Evolutionary conservation across 768 basidiomycete genomes (phyloP).

Genomic region (Rhodotorula toruloides): DNA sequence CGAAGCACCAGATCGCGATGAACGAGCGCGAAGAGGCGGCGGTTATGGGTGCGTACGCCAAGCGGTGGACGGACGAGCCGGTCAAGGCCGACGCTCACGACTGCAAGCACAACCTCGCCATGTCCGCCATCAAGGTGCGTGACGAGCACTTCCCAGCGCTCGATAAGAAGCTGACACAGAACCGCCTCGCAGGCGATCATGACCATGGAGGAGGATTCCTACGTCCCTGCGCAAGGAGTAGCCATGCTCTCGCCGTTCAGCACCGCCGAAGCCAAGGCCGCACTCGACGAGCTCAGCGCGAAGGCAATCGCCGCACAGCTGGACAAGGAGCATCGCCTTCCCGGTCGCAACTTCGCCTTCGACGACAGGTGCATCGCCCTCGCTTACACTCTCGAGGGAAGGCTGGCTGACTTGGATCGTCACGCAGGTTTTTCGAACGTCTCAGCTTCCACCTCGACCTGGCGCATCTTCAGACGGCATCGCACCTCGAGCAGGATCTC

Average conservation of each 20-base stretch:
- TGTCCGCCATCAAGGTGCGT: constrained; percentile 18
- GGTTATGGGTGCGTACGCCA: not conserved
- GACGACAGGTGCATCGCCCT: constrained; percentile 58
- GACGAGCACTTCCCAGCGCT: no score
- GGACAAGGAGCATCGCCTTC: constrained; percentile 55
- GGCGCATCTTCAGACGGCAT: constrained; percentile 1
- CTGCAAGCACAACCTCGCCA: not conserved
- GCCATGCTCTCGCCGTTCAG: constrained; percentile 21
- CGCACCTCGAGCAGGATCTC: constrained; percentile 56
- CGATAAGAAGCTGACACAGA: no score
- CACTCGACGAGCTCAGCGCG: constrained; percentile 58
- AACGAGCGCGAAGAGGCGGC: constrained; percentile 62
- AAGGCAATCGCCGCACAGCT: constrained; percentile 65
- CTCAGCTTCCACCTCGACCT: constrained; percentile 50
- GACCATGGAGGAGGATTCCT: constrained; percentile 23
- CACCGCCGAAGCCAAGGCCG: constrained; percentile 31
- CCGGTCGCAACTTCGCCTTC: constrained; percentile 70
- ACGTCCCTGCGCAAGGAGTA: constrained; percentile 16
- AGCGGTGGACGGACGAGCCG: not conserved
- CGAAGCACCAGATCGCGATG: constrained; percentile 68
- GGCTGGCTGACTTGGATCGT: constrained; percentile 25
- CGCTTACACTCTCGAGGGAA: no score
- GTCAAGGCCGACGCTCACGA: not conserved
- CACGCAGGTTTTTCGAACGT: constrained; percentile 8
- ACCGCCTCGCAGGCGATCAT: constrained; percentile 21